These are phyloP conservation scores for Cyclotella sp. DNA, from an alignment of 108 stramenopile species.

Conservation along the genomic window DNA sequence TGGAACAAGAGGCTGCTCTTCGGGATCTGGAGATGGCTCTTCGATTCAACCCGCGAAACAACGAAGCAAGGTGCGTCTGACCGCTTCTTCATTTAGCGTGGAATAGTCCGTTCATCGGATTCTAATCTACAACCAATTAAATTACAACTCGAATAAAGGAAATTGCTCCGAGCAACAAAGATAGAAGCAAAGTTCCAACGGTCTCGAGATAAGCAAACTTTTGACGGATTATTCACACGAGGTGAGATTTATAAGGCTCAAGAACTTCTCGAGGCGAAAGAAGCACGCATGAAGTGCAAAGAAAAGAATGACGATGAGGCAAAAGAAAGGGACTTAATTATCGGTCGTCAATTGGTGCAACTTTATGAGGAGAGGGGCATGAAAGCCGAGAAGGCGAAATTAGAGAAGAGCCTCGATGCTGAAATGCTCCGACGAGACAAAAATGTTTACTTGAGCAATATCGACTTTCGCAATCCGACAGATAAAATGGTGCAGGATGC, in stretches of 20 bases:
- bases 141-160: neutral
- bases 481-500: constrained; percentile 42
- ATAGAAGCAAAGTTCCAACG: constrained; percentile 20
- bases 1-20: constrained; percentile 44
- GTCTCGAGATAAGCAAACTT: constrained; percentile 36
- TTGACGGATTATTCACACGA: constrained; percentile 49
- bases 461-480: constrained; percentile 49
- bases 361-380: constrained; percentile 41
- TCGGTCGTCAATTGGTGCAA: constrained; percentile 24
- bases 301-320: constrained; percentile 1
- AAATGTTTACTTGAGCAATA: neutral
- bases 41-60: constrained; percentile 33
- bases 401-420: constrained; percentile 31
- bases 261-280: constrained; percentile 30
- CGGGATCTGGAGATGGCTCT: constrained; percentile 41
- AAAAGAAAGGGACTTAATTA: constrained; percentile 25
- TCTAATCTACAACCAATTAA: neutral
- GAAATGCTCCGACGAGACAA: constrained; percentile 1
- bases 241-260: constrained; percentile 42
- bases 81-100: no score
- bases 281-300: constrained; percentile 1
- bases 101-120: neutral
- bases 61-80: constrained; percentile 12
- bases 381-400: constrained; percentile 23
- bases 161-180: constrained; percentile 11